Evolutionary conservation across 1,139 yeast species (phyloP), one percentile per base, ranked within the genome.

Genomic region (Pichia sp.): DNA sequence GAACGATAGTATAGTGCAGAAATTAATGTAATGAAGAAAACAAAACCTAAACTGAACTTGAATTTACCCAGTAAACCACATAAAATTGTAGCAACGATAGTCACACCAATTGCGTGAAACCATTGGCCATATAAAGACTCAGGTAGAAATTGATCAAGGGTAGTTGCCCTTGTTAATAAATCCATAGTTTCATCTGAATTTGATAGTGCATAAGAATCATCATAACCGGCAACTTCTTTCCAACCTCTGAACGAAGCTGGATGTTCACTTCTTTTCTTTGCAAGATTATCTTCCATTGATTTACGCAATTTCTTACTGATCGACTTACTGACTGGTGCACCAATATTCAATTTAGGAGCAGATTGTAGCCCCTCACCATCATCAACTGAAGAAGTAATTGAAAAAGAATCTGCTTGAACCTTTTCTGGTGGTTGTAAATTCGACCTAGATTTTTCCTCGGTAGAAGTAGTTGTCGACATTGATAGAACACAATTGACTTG

Each of bases 191-290:
- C 88, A 60, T 87, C 95, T 39, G 82, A 85, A 13, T 72, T 68
- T 2, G 84, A 79, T 55, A 87, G 70, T 1, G 69, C 70, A 62
- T 83, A 89, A 34, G 76, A 76, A 49, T 79, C 80, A 59, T 80
- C 86, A 83, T 87, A 90, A 24, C 89, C 86, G 16, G 95, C 92
- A 43, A 86, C 90, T 67, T 90, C 96, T 63, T 83, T 86, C 97
- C 97, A 90, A 22, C 97, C 97, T 49, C 88, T 74, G 60, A 75
- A 82, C 0, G 89, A 74, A 1, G 92, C 85, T 27, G 77, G 80
- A 9, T 73, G 78, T 1, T 82, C 66, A 42, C 70, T 65, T 62
- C 92, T 72, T 35, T 77, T 75, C 1, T 72, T 70, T 1, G 57
- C 61, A 38, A 61, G 60, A 3, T 65, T 64, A 48, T 64, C 59